Base-by-base conservation (phyloP, 2,329 filamentous ascomycete genomes). In the Alternaria rosae region DNA sequence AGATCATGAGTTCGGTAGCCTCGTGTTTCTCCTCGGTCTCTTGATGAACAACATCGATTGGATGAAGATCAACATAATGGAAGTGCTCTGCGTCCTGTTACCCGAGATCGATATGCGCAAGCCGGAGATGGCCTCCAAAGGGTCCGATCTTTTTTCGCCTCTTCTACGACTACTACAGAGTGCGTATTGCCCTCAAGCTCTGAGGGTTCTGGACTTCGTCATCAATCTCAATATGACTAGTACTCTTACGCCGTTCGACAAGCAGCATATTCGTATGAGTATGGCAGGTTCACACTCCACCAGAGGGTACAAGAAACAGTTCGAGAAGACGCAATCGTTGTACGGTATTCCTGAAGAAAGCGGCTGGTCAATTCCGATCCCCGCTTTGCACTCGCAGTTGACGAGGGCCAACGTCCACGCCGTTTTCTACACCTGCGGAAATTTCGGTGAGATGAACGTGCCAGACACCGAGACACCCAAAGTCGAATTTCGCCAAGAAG, bases 271-370 rank as follows among this genome's bases (percentile, higher is more conserved):
- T 61, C 89, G 95, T 41, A 99, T 99, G 96, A 98, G 94, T 79
- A 97, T 99, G 93, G 94, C 93, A 6, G 91, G 92, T 12, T 90
- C 92, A 1, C 93, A 93, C 3, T 95, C 93, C 0, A 84, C 78
- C 57, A 91, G 92, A 70, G 89, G 91, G 0, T 91, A 95, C 52
- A 90, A 92, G 51, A 98, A 97, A 76, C 94, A 98, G 79, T 98
- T 97, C 71, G 94, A 97, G 75, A 90, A 92, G 21, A 97, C 93
- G 0, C 92, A 97, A 77, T 97, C 93, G 73, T 82, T 99, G 32
- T 99, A 98, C 77, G 96, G 96, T 26, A 98, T 99, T 61, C 95
- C 95, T 0, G 94, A 98, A 76, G 90, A 93, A 21, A 95, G 92
- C 15, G 95, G 95, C 2, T 99, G 95, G 95, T 95, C 95, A 0